Evolutionary conservation across 805 yeast species (phyloP).

Genomic region (Kodamaea leandrae): DNA sequence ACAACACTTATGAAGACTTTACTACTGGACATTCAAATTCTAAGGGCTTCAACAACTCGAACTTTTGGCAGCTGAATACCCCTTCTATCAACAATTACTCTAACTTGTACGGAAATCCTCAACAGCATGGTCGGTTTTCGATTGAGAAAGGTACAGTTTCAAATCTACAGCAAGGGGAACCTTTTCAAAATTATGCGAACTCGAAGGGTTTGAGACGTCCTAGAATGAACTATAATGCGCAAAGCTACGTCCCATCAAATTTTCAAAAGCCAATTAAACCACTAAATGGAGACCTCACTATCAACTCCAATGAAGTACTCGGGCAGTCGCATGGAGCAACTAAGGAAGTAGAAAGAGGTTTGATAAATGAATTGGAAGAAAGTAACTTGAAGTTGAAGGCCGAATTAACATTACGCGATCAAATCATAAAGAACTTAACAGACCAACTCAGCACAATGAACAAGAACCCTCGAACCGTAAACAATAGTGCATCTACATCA

Average conservation of each 20-base stretch:
- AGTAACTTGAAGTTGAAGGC: constrained; percentile 37
- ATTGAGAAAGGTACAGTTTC: too few species aligned
- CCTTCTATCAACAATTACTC: background rate
- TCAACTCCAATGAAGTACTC: too few species aligned
- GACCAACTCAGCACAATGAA: constrained; percentile 28
- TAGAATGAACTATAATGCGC: constrained; percentile 28
- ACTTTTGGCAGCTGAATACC: background rate
- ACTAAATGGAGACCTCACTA: constrained; percentile 12
- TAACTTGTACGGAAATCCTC: background rate
- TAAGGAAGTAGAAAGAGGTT: too few species aligned
- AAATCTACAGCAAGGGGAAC: too few species aligned
- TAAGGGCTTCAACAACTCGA: background rate
- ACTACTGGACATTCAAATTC: background rate
- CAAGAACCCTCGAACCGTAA: constrained; percentile 5
- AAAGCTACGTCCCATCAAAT: constrained; percentile 28
- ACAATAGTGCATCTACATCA: background rate
- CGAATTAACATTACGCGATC: constrained; percentile 55
- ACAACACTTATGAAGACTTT: background rate
- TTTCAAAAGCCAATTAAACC: constrained; percentile 5
- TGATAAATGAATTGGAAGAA: constrained; percentile 9
- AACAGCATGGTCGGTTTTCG: background rate
- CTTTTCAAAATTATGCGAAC: background rate
- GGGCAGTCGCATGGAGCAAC: too few species aligned
- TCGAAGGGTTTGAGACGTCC: constrained; percentile 11
- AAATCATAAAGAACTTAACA: constrained; percentile 34